A percentile compares a stretch with the other conserved stretches of the same genome.
These are phyloP conservation scores for Coriaria nepalensis DNA, from an alignment of 306 rosid species.

Conservation along the genomic window DNA sequence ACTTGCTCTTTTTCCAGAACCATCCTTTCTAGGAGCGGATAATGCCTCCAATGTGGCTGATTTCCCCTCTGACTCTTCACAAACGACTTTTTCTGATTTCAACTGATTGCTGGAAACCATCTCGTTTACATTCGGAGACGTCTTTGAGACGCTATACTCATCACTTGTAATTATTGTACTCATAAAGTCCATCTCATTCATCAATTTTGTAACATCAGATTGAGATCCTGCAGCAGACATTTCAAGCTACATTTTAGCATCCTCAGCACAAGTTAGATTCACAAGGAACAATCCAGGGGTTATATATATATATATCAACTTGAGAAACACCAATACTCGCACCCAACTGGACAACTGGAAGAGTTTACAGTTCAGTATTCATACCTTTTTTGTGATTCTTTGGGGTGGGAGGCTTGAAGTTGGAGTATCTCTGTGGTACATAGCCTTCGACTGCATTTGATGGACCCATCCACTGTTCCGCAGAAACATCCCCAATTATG, in stretches of 20 bases:
- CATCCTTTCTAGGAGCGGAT: conserved; percentile 16
- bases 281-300: conserved; percentile 3
- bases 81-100: conserved; percentile 13
- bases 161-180: conserved; percentile 55
- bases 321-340: not conserved
- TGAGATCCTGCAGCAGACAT: conserved; percentile 56
- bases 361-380: not conserved
- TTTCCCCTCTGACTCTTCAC: conserved; percentile 9
- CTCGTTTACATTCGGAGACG: conserved; percentile 25
- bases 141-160: conserved; percentile 74
- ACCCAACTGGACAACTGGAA: not conserved
- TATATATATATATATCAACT: no score
- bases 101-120: conserved; percentile 18
- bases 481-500: conserved; percentile 29
- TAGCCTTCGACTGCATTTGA: conserved; percentile 95
- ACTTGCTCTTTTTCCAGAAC: conserved; percentile 21
- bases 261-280: not conserved
- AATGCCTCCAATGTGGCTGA: conserved; percentile 25
- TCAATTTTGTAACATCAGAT: conserved; percentile 15
- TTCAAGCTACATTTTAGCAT: conserved; percentile 20
- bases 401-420: conserved; percentile 17
- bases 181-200: conserved; percentile 46
- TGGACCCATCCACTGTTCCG: conserved; percentile 70
- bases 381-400: conserved; percentile 31
- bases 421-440: conserved; percentile 42